phyloP scores from a whole-genome alignment of 345 rosid species.

The Trapa bicornis region DNA sequence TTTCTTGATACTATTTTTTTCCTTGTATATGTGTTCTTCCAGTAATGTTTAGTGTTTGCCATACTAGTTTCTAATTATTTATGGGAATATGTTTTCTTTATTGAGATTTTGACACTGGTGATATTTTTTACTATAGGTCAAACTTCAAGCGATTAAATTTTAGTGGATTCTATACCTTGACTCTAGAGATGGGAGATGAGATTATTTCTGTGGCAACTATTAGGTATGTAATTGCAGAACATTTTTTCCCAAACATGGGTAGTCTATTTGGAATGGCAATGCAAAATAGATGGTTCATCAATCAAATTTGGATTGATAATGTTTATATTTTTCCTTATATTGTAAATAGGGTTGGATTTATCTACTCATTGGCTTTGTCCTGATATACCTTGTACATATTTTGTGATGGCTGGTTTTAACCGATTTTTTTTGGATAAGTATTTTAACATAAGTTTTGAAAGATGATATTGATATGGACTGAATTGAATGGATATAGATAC shows the following conservation, averaged over 20 bases:
- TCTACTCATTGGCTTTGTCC: too few species aligned
- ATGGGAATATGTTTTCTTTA: background rate
- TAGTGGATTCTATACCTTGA: constrained; percentile 57
- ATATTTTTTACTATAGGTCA: constrained; percentile 38
- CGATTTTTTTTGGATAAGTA: too few species aligned
- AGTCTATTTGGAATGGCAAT: background rate
- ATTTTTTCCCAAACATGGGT: too few species aligned
- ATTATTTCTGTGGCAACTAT: constrained; percentile 72
- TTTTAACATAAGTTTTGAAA: background rate
- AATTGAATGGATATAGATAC: too few species aligned
- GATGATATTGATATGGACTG: background rate
- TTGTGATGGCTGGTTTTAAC: background rate
- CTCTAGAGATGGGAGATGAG: constrained; percentile 88
- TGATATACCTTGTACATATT: background rate
- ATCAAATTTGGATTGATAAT: too few species aligned
- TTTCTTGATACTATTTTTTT: background rate
- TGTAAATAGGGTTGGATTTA: too few species aligned
- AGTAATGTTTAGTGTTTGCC: background rate
- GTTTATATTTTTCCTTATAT: too few species aligned
- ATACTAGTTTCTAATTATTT: background rate
- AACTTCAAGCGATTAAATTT: constrained; percentile 72
- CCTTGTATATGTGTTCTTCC: background rate
- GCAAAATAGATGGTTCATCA: too few species aligned
- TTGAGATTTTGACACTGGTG: background rate
- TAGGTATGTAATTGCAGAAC: constrained; percentile 29